Base-by-base conservation (phyloP, 768 basidiomycete genomes). In the Calocera cornea region DNA sequence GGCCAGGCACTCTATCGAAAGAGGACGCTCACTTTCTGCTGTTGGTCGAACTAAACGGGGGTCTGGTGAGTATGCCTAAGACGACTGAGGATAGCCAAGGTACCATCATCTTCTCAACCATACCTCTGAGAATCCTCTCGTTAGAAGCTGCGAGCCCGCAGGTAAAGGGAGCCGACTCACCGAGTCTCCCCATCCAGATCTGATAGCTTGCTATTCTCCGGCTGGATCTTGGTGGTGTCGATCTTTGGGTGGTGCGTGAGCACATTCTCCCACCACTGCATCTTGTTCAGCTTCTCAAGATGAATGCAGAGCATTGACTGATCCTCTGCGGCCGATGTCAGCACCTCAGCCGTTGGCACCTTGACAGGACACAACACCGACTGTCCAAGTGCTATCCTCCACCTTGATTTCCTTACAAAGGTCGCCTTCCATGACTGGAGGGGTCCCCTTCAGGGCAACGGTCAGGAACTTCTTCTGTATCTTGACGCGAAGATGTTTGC, bases 91-190 rank as follows among this genome's bases (percentile, higher is more conserved):
- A 38, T 68, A 64, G 49, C 64, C n/a, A 31, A 77, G 88, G 72
- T 79, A 95, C 95, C 95, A 99, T 98, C 97, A 99, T 99, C 81
- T 99, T 99, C 78, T 99, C 97, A 2, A 99, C 97, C 90, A 99
- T 90, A 1, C 90, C 93, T 71, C 97, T 91, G 73, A 1, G 47
- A 19, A 24, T 16, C 19, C 27, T 0, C 44, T 54, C 36, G 31
- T 2, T 22, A 54, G 34, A 22, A 10, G 22, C 91, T 92, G 86
- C 0, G n/a, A n/a, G n/a, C n/a, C n/a, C n/a, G n/a, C n/a, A n/a
- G n/a, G n/a, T n/a, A n/a, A n/a, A n/a, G n/a, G n/a, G n/a, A n/a
- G n/a, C n/a, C n/a, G n/a, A n/a, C n/a, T n/a, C n/a, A n/a, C n/a
- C n/a, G n/a, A n/a, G 95, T 98, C 76, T 98, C 95, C 12, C 88